Conservation (phyloP, 176 grass and related monocot species). For the Alopecurus myosuroides region DNA sequence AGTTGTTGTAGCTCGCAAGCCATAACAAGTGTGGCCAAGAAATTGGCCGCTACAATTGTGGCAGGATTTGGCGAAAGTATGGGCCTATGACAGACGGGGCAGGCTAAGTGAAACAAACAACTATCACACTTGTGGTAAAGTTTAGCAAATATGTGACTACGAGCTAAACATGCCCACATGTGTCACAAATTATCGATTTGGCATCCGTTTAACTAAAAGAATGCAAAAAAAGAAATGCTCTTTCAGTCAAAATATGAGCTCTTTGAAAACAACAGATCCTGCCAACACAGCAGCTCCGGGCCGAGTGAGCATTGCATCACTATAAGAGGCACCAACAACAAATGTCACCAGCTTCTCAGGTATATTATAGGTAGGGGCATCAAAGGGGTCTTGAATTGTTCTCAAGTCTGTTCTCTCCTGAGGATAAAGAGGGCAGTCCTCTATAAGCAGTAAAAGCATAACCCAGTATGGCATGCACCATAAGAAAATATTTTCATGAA, state of each 20-base stretch:
- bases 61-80: background rate
- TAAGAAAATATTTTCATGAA: background rate
- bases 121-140: background rate
- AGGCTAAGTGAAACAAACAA: background rate
- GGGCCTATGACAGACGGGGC: background rate
- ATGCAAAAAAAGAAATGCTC: constrained; percentile 52
- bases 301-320: constrained; percentile 72
- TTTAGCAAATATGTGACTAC: too few relatives aligned
- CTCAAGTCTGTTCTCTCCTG: constrained; percentile 7
- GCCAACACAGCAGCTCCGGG: constrained; percentile 78
- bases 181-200: background rate
- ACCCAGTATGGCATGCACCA: background rate
- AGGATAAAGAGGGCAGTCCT: constrained; percentile 5
- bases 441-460: constrained; percentile 18
- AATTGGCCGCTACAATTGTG: background rate
- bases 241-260: constrained; percentile 95
- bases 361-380: constrained; percentile 92
- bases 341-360: constrained; percentile 91
- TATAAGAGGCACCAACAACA: constrained; percentile 87
- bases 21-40: background rate
- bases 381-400: constrained; percentile 72
- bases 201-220: constrained; percentile 17
- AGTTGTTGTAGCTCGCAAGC: background rate
- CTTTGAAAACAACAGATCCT: constrained; percentile 95
- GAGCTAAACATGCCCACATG: background rate